Conservation (phyloP, 2,329 filamentous ascomycete genomes). For the Zasmidium citrigriseum region DNA sequence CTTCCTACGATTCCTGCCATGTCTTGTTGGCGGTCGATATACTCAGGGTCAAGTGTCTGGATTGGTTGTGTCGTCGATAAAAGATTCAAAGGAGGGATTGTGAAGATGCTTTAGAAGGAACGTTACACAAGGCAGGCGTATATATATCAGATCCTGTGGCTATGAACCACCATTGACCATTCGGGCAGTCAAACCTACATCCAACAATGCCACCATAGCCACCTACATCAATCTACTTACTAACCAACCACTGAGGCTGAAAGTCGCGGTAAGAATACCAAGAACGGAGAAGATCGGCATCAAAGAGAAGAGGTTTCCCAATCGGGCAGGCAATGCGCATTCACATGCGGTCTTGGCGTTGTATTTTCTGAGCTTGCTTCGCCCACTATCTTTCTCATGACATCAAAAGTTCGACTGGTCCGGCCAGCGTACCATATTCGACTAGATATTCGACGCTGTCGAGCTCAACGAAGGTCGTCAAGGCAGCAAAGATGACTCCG, state of each 20-base stretch:
- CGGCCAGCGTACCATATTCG: constrained; percentile 1
- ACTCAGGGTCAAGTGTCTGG: no score
- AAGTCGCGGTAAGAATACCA: background rate
- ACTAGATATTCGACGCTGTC: background rate
- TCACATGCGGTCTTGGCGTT: background rate
- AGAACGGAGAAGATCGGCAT: background rate
- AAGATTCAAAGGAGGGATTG: no score
- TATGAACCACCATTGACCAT: background rate
- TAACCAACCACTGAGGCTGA: background rate
- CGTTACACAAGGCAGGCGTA: background rate
- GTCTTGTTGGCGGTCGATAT: no score
- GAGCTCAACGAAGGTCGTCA: background rate
- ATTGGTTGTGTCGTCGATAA: no score
- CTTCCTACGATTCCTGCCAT: background rate
- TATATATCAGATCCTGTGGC: background rate
- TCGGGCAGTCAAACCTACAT: no score
- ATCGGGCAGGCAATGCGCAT: background rate
- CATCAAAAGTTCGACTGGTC: background rate
- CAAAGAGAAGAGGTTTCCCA: background rate
- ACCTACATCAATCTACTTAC: background rate
- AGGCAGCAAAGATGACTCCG: background rate
- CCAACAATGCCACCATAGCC: background rate
- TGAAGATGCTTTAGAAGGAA: background rate
- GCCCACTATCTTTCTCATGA: background rate
- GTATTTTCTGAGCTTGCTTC: no score